Evolutionary conservation across 2,329 filamentous ascomycete genomes (phyloP).

Genomic region (Xylariaceae sp.): DNA sequence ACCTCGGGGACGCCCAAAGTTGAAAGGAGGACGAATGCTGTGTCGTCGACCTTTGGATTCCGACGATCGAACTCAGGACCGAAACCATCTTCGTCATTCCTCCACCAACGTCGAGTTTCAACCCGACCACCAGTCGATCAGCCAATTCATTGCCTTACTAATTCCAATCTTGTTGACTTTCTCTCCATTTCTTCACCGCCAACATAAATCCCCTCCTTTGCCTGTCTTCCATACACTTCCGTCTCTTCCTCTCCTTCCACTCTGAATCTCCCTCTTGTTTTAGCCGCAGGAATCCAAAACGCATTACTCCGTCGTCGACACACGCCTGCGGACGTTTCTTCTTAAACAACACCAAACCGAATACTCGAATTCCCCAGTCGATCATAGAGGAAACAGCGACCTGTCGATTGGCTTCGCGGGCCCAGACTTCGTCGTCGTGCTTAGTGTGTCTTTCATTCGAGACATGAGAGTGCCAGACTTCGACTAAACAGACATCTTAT

Average conservation of each 20-base stretch:
- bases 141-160: not conserved
- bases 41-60: too few species aligned
- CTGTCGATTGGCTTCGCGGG: too few species aligned
- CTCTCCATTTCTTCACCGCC: too few species aligned
- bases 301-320: not conserved
- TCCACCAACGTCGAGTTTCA: not conserved
- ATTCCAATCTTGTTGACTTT: too few species aligned
- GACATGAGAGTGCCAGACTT: slow-evolving; percentile 17
- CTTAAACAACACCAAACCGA: too few species aligned
- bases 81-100: not conserved
- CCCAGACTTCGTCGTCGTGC: too few species aligned
- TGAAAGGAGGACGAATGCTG: too few species aligned
- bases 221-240: not conserved
- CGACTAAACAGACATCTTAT: slow-evolving; percentile 10
- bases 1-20: too few species aligned
- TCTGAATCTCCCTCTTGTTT: not conserved
- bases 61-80: not conserved
- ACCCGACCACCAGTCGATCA: not conserved
- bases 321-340: too few species aligned
- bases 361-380: too few species aligned
- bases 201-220: not conserved
- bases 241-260: too few species aligned
- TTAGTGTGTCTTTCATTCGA: slow-evolving; percentile 1
- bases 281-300: not conserved
- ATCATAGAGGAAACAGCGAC: too few species aligned